These are phyloP conservation scores for Oryza rufipogon DNA, from an alignment of 176 grass and related monocot species.

Conservation along the genomic window DNA sequence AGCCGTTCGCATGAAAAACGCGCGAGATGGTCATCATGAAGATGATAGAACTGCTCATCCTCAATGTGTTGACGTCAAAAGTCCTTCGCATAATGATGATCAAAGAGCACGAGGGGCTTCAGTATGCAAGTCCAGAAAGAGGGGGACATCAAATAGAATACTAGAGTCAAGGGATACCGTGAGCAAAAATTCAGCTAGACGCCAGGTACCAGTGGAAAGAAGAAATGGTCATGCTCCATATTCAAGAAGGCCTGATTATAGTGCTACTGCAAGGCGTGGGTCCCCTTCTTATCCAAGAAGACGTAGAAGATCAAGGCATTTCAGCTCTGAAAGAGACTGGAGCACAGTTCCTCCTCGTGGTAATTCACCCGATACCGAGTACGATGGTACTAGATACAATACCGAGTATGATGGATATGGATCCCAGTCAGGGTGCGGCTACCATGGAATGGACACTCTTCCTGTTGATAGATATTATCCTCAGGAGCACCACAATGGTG, in stretches of 20 bases:
- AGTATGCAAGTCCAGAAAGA: slow-evolving; percentile 14
- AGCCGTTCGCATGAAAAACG: neutral
- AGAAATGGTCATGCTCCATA: slow-evolving; percentile 8
- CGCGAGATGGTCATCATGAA: neutral
- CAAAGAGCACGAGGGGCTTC: neutral
- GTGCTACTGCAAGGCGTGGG: neutral
- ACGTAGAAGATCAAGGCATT: neutral
- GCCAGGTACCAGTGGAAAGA: slow-evolving; percentile 2
- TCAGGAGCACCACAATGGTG: neutral
- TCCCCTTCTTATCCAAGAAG: neutral
- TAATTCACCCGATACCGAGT: neutral
- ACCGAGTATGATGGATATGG: neutral
- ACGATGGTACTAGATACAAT: neutral
- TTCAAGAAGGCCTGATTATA: neutral
- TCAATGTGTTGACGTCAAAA: neutral
- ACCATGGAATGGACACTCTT: neutral
- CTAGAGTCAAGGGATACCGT: neutral
- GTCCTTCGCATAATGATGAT: neutral
- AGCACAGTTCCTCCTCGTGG: neutral
- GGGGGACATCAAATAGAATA: neutral
- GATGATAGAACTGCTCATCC: neutral
- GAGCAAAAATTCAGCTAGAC: slow-evolving; percentile 31
- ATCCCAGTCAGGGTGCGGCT: neutral
- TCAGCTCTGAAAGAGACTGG: neutral
- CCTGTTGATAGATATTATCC: neutral